Conservation (phyloP, 371 early-diverging fungal species). For the Dentiscutata heterogama region DNA sequence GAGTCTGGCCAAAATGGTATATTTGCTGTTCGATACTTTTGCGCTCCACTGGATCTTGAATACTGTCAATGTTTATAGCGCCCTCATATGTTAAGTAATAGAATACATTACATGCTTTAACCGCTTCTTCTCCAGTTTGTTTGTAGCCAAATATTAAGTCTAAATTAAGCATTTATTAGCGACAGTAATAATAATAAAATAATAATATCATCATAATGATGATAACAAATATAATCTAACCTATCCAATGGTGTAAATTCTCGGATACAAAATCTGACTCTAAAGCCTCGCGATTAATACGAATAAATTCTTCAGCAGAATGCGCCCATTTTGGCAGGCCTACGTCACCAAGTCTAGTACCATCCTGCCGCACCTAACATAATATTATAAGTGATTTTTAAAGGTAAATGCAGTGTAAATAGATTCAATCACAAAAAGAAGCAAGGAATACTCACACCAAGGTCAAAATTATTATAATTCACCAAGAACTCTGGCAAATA, state of each 20-base stretch:
- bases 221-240: slow-evolving; percentile 1
- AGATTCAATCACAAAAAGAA: neutral
- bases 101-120: slow-evolving; percentile 78
- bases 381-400: neutral
- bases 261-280: slow-evolving; percentile 85
- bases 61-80: slow-evolving; percentile 69
- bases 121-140: slow-evolving; percentile 77
- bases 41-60: slow-evolving; percentile 71
- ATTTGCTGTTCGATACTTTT: slow-evolving; percentile 77
- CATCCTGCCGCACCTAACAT: slow-evolving; percentile 40
- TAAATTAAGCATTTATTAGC: slow-evolving; percentile 19
- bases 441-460: slow-evolving; percentile 58
- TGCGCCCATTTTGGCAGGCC: slow-evolving; percentile 76
- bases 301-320: slow-evolving; percentile 76
- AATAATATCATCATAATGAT: neutral
- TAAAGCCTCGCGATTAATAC: slow-evolving; percentile 72
- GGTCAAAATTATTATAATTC: slow-evolving; percentile 70
- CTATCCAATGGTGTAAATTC: slow-evolving; percentile 83
- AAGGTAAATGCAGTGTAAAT: neutral
- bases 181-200: neutral
- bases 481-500: slow-evolving; percentile 78
- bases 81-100: slow-evolving; percentile 77
- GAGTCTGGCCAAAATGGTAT: slow-evolving; percentile 82
- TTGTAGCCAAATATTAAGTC: slow-evolving; percentile 87
- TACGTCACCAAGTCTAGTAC: slow-evolving; percentile 56